Percentiles rank a stretch among this genome's conserved stretches.
Conservation (phyloP, 768 basidiomycete species). For the Mycena pura region DNA sequence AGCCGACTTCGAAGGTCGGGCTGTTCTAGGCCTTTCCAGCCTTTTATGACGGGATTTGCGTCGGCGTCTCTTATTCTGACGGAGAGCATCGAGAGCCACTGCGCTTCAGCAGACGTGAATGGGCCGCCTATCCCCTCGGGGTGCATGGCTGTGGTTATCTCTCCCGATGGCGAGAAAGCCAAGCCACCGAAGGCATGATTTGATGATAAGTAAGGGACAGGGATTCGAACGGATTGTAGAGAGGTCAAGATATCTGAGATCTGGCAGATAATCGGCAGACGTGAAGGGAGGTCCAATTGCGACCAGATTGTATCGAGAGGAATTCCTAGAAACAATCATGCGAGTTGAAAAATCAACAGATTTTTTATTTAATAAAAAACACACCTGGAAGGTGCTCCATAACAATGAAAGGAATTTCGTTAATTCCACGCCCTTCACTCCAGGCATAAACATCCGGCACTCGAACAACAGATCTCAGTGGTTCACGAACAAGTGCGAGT, state of each 20-base stretch:
- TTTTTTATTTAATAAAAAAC: neutral
- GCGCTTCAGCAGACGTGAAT: constrained; percentile 14
- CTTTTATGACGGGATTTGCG: constrained; percentile 2
- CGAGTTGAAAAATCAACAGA: neutral
- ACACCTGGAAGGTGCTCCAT: constrained; percentile 15
- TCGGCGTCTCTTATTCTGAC: neutral
- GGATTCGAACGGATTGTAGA: constrained; percentile 2
- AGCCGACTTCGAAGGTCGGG: constrained; percentile 13
- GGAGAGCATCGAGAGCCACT: constrained; percentile 18
- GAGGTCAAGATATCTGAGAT: neutral
- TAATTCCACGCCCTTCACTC: constrained; percentile 10
- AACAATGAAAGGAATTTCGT: constrained; percentile 14
- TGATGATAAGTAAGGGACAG: neutral
- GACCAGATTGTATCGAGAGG: constrained; percentile 19
- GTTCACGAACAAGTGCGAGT: constrained; percentile 7
- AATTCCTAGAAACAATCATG: neutral
- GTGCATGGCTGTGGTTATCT: constrained; percentile 8
- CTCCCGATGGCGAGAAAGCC: neutral
- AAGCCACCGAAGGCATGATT: constrained; percentile 12
- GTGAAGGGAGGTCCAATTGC: constrained; percentile 7
- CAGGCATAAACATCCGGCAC: constrained; percentile 19
- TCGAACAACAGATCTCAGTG: neutral
- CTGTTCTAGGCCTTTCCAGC: constrained; percentile 6
- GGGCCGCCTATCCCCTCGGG: constrained; percentile 13
- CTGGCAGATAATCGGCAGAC: constrained; percentile 8